A percentile compares a stretch with the other conserved stretches of the same genome.
phyloP scores from a whole-genome alignment of 768 basidiomycete genomes.

The Lyophyllum shimeji region DNA sequence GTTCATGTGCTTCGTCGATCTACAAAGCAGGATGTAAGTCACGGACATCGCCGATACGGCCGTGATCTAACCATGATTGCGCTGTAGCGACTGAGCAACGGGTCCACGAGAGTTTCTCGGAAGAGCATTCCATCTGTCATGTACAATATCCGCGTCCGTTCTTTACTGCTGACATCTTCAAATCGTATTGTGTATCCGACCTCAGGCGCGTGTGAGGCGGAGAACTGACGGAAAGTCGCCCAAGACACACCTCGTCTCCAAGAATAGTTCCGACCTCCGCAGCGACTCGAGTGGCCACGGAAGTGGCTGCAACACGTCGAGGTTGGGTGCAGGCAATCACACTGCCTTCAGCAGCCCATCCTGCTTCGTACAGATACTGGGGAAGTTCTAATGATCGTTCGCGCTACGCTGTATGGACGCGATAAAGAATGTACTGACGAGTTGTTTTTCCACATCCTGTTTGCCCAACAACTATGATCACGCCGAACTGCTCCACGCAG shows the following conservation, averaged over 20 bases:
- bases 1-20: slow-evolving; percentile 98
- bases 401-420: slow-evolving; percentile 4
- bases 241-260: slow-evolving; percentile 74
- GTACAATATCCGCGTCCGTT: slow-evolving; percentile 87
- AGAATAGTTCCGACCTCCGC: slow-evolving; percentile 86
- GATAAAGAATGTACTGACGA: slow-evolving; percentile 52
- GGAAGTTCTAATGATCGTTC: slow-evolving; percentile 70
- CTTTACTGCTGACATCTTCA: slow-evolving; percentile 86
- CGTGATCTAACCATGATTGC: slow-evolving; percentile 80
- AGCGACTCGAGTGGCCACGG: slow-evolving; percentile 88
- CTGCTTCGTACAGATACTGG: slow-evolving; percentile 90
- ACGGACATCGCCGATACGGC: neutral
- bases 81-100: slow-evolving; percentile 87
- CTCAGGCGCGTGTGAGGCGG: slow-evolving; percentile 35
- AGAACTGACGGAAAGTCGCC: slow-evolving; percentile 10
- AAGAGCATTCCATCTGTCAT: slow-evolving; percentile 99
- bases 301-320: slow-evolving; percentile 91
- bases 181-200: slow-evolving; percentile 98
- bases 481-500: slow-evolving; percentile 79
- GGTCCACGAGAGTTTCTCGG: slow-evolving; percentile 89
- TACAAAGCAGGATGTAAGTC: slow-evolving; percentile 26
- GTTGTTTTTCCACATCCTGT: slow-evolving; percentile 99
- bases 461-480: slow-evolving; percentile 88
- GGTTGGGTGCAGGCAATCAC: slow-evolving; percentile 94
- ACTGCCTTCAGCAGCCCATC: slow-evolving; percentile 84